A percentile compares a stretch with the other conserved stretches of the same genome.
These are phyloP conservation scores for Ustilago crameri DNA, from an alignment of 1,284 basidiomycete genomes.

Conservation along the genomic window DNA sequence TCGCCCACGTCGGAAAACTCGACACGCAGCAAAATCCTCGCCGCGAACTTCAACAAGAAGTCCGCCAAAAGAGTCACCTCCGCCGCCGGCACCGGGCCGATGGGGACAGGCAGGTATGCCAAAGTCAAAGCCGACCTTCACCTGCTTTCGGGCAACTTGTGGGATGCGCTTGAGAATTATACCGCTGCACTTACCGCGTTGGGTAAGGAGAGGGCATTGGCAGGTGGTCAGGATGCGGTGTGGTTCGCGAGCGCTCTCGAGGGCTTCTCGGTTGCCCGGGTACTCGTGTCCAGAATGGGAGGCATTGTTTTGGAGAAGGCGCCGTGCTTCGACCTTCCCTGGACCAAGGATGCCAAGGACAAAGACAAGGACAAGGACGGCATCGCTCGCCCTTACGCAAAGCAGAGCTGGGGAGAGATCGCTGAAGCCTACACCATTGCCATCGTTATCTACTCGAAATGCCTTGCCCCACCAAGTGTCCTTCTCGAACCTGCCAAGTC, in stretches of 20 bases:
- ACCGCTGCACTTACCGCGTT: constrained; percentile 46
- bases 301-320: constrained; percentile 59
- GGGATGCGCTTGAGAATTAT: constrained; percentile 60
- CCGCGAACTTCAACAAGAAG: constrained; percentile 45
- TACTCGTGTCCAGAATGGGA: constrained; percentile 60
- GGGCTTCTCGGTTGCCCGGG: constrained; percentile 63
- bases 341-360: constrained; percentile 41
- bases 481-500: constrained; percentile 54
- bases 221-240: constrained; percentile 66
- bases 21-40: constrained; percentile 38
- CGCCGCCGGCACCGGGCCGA: constrained; percentile 37
- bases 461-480: constrained; percentile 62
- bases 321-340: constrained; percentile 49
- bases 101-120: constrained; percentile 51
- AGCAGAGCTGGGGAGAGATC: constrained; percentile 60
- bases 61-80: constrained; percentile 27
- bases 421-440: constrained; percentile 65
- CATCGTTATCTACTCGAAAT: constrained; percentile 63
- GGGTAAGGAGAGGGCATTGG: constrained; percentile 63
- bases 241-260: constrained; percentile 67
- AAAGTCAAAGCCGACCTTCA: constrained; percentile 62
- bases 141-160: constrained; percentile 63
- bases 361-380: constrained; percentile 57
- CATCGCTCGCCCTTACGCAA: constrained; percentile 40
- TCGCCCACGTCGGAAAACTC: constrained; percentile 37